Conservation (phyloP, 495 filamentous ascomycete genomes). For the Aspergillus cristatus region DNA sequence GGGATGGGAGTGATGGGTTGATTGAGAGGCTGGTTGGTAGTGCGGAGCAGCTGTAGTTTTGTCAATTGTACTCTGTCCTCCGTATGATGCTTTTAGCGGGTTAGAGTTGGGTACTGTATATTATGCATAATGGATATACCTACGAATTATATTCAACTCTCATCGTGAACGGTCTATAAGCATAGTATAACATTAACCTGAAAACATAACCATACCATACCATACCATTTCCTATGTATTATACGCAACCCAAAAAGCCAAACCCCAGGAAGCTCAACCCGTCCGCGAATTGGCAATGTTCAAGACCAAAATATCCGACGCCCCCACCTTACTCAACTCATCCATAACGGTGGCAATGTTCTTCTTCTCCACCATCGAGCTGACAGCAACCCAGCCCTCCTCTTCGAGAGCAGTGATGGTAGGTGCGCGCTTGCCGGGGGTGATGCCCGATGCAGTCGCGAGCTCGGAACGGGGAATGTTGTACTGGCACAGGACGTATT, state of each 20-base stretch:
- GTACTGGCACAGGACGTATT: conserved; percentile 92
- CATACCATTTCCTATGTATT: too few relatives aligned
- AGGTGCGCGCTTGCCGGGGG: conserved; percentile 89
- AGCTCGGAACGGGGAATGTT: conserved; percentile 70
- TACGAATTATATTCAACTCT: too few relatives aligned
- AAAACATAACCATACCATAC: too few relatives aligned
- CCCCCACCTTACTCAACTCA: conserved; percentile 67
- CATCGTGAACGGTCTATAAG: too few relatives aligned
- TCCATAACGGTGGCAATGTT: conserved; percentile 87
- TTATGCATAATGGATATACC: too few relatives aligned
- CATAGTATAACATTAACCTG: too few relatives aligned
- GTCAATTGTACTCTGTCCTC: too few relatives aligned
- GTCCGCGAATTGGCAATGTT: conserved; percentile 80
- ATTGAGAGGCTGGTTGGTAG: conserved; percentile 27
- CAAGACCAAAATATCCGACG: conserved; percentile 78
- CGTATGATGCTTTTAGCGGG: too few relatives aligned
- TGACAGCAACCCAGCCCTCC: conserved; percentile 87
- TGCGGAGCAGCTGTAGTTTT: conserved; percentile 28
- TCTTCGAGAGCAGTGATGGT: conserved; percentile 82
- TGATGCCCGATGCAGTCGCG: conserved; percentile 60
- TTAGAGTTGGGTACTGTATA: too few relatives aligned
- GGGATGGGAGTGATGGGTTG: conserved; percentile 8
- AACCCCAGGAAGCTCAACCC: conserved; percentile 20
- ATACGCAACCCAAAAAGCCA: too few relatives aligned
- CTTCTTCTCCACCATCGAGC: conserved; percentile 90